A percentile compares a stretch with the other conserved stretches of the same genome.
Conservation (phyloP, 2,329 filamentous ascomycete genomes). For the Colletotrichum tofieldiae region DNA sequence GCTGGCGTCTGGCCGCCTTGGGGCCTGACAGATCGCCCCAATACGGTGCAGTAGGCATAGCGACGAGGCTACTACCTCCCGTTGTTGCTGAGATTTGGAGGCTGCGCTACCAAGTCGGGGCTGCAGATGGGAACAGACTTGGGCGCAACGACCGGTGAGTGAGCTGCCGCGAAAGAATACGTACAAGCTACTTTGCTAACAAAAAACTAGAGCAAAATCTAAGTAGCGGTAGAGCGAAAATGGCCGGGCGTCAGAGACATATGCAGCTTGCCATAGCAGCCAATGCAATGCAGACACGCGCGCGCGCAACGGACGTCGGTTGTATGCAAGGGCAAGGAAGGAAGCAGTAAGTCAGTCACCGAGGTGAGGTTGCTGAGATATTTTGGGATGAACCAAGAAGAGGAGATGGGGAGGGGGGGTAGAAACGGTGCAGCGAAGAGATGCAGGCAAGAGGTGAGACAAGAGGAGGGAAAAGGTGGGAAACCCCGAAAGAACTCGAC, state of each 20-base stretch:
- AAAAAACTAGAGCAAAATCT: conserved; percentile 29
- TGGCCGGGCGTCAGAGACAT: conserved; percentile 43
- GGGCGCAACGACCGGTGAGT: conserved; percentile 29
- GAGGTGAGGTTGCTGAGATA: conserved; percentile 26
- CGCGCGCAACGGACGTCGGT: conserved; percentile 46
- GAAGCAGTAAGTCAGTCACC: conserved; percentile 27
- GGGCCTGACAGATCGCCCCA: conserved; percentile 63
- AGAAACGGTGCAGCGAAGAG: conserved; percentile 2
- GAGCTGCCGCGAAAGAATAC: conserved; percentile 8
- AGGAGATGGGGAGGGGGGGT: background rate
- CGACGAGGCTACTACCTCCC: conserved; percentile 48
- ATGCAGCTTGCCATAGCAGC: conserved; percentile 50
- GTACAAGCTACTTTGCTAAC: conserved; percentile 30
- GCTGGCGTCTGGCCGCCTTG: conserved; percentile 42
- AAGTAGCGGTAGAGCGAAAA: conserved; percentile 35
- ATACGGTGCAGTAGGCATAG: conserved; percentile 57
- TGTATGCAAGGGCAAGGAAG: conserved; percentile 36
- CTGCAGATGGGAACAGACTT: conserved; percentile 34
- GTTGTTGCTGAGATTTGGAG: conserved; percentile 43
- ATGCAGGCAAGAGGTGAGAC: conserved; percentile 22
- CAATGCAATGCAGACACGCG: conserved; percentile 65
- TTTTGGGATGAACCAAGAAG: background rate
- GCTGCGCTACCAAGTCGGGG: conserved; percentile 29
- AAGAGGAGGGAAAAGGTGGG: conserved; percentile 7
- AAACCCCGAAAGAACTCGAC: background rate